Conservation (phyloP, 306 rosid genomes). For the Mucuna pruriens region DNA sequence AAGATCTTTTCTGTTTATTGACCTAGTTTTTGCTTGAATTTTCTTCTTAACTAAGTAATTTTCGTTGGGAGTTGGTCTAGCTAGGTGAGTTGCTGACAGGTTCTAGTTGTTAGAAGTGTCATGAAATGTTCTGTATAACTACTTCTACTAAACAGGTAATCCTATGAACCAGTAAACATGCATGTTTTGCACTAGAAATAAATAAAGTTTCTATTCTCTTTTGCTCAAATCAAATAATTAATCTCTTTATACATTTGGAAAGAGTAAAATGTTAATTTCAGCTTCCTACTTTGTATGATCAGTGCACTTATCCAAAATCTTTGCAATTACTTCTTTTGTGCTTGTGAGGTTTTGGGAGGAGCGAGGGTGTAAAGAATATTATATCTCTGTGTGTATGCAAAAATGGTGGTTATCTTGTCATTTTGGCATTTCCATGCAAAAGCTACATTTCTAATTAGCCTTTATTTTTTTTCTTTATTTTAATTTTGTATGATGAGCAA, state of each 20-base stretch:
- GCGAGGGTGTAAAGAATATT: not conserved
- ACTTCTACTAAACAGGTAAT: conserved; percentile 15
- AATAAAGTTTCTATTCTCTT: not conserved
- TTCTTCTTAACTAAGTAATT: not conserved
- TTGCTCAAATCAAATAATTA: not conserved
- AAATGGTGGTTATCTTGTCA: not conserved
- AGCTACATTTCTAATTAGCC: not conserved
- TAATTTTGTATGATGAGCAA: not conserved
- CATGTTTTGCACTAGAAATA: conserved; percentile 10
- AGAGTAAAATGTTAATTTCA: not conserved
- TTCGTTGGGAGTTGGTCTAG: not conserved
- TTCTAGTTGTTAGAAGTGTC: not conserved
- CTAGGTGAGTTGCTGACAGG: conserved; percentile 5
- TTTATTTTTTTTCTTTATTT: not conserved
- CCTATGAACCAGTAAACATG: conserved; percentile 25
- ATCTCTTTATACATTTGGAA: not conserved
- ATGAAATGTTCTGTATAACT: conserved; percentile 23
- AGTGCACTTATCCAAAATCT: not conserved
- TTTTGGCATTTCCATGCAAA: conserved; percentile 6
- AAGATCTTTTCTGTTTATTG: not conserved
- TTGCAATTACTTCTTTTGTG: not conserved
- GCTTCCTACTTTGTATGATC: not conserved
- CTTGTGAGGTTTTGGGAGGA: not conserved
- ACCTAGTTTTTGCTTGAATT: not conserved
- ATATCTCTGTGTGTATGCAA: not conserved